These are phyloP conservation scores for Phyllostachys edulis DNA, from an alignment of 176 grass and related monocot genomes.

Conservation along the genomic window DNA sequence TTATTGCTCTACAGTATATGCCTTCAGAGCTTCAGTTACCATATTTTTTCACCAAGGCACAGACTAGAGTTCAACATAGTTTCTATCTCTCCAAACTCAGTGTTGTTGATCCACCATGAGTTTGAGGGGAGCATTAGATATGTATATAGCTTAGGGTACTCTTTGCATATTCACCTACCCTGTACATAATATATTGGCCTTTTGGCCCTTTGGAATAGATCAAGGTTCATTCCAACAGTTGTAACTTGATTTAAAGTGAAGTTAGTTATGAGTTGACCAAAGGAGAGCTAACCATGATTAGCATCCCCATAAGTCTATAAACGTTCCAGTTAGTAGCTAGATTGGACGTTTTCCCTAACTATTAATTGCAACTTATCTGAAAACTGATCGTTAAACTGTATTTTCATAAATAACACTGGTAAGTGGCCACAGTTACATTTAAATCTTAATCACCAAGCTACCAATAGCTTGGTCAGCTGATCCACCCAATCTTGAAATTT, in stretches of 20 bases:
- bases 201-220: too few relatives aligned
- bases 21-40: too few relatives aligned
- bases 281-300: neutral
- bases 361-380: neutral
- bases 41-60: too few relatives aligned
- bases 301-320: neutral
- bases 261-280: slow-evolving; percentile 7
- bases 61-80: too few relatives aligned
- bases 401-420: slow-evolving; percentile 10
- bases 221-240: too few relatives aligned
- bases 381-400: neutral
- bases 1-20: too few relatives aligned
- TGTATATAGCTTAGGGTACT: too few relatives aligned
- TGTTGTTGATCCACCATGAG: too few relatives aligned
- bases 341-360: neutral
- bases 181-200: too few relatives aligned
- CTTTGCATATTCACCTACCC: too few relatives aligned
- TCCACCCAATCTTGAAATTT: neutral
- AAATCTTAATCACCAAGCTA: neutral
- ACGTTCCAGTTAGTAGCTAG: neutral
- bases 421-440: neutral
- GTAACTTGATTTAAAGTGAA: neutral
- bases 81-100: too few relatives aligned
- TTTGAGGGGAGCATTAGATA: too few relatives aligned
- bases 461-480: neutral